phyloP scores from a whole-genome alignment of 768 basidiomycete species.

The Collybiopsis confluens region DNA sequence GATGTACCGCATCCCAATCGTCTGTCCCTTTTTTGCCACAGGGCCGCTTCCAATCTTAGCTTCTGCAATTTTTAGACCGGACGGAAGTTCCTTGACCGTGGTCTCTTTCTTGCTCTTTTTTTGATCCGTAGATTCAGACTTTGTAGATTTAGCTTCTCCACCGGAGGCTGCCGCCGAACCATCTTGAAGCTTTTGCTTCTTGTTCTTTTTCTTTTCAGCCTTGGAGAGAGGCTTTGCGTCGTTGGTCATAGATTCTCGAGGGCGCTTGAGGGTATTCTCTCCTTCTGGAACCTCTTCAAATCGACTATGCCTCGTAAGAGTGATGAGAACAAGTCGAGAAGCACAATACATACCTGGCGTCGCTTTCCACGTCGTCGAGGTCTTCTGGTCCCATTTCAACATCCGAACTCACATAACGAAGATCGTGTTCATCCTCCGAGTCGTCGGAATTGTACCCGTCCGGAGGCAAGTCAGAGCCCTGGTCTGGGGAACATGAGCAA shows the following conservation, averaged over 20 bases:
- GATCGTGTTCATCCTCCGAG: slow-evolving; percentile 54
- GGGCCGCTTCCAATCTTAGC: slow-evolving; percentile 79
- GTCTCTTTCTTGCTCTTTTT: slow-evolving; percentile 23
- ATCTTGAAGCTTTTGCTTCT: slow-evolving; percentile 27
- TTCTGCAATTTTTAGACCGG: slow-evolving; percentile 77
- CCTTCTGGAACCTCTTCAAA: slow-evolving; percentile 67
- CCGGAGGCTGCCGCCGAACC: slow-evolving; percentile 7
- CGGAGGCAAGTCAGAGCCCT: slow-evolving; percentile 43
- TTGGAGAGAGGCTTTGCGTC: slow-evolving; percentile 26
- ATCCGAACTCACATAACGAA: slow-evolving; percentile 79
- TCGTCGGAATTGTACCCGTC: slow-evolving; percentile 42
- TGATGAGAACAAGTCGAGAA: not conserved
- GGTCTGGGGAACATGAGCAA: slow-evolving; percentile 37
- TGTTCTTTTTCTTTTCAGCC: slow-evolving; percentile 33
- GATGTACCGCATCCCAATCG: slow-evolving; percentile 84
- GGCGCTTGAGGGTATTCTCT: slow-evolving; percentile 55
- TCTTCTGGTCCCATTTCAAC: slow-evolving; percentile 71
- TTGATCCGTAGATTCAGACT: slow-evolving; percentile 27
- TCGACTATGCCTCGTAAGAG: slow-evolving; percentile 38
- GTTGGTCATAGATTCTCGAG: slow-evolving; percentile 57
- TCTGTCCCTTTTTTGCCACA: slow-evolving; percentile 81
- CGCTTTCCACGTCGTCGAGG: slow-evolving; percentile 38
- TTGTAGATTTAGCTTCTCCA: slow-evolving; percentile 24
- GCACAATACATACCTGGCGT: slow-evolving; percentile 41
- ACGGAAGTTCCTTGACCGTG: slow-evolving; percentile 47